Evolutionary conservation across 768 basidiomycete species (phyloP), one percentile per base, ranked within the genome.

Genomic region (Collybia sordida): DNA sequence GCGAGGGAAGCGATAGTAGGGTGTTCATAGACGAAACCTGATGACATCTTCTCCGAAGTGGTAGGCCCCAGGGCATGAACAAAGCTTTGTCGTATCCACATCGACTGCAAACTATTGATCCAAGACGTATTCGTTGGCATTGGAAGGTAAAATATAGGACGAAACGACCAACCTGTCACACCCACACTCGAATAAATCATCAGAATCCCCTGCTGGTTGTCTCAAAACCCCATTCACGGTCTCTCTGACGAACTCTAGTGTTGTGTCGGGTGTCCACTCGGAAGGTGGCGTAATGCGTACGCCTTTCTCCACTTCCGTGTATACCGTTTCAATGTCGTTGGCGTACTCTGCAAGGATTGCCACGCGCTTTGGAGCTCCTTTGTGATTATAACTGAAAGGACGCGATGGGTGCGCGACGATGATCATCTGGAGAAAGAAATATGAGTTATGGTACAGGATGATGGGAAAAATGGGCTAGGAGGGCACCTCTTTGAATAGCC

Each of bases 401-500:
- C 73, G 73, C 3, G 62, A 57, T 0, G 71, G 68, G 2, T 61
- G 62, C 1, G 70, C 55, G 23, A 76, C 61, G 4, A 77, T 43
- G 43, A 80, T 69, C 73, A 79, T 79, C 73, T 77, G 17, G 17
- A 23, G 23, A 5, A 17, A 4, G 35, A 31, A 24, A 19, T 12
- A 15, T 22, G 19, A 18, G 38, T n/a, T 35, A 1, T 38, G n/a
- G 34, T 23, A 18, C 15, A 11, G 40, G 22, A 15, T 27, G 9
- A 3, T 28, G 17, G 5, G 28, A 15, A 15, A 11, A 37, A 50
- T 1, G 1, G 9, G 19, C 19, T 14, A 17, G 24, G 35, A 45
- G 6, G 31, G 31, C 49, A 72, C 74, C 64, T 75, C 75, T 50
- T 76, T 76, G 62, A 77, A 78, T 5, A 80, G 56, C 17, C 74